Conservation (phyloP, 1,139 yeast genomes). For the Magnusiomyces sp. region DNA sequence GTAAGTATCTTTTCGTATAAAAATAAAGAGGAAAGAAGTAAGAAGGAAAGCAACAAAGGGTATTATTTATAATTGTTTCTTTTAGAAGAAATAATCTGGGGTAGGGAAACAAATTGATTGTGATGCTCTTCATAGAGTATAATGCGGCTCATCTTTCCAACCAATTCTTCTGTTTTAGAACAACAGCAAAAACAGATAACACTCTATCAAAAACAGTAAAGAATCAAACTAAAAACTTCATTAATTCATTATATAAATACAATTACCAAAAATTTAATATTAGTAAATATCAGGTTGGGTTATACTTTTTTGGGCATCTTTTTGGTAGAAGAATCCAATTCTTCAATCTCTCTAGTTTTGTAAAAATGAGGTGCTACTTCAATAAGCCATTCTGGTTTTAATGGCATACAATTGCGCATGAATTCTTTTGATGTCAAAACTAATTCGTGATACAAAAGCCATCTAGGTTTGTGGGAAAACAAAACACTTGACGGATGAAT, state of each 20-base stretch:
- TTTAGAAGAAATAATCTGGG: too few relatives aligned
- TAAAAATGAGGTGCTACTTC: conserved; percentile 61
- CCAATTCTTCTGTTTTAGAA: conserved; percentile 2
- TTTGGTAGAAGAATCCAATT: conserved; percentile 14
- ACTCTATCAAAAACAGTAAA: background rate
- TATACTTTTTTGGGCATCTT: conserved; percentile 14
- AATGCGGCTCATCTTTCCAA: background rate
- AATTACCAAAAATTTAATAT: background rate
- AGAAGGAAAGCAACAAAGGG: too few relatives aligned
- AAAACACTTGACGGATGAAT: conserved; percentile 80
- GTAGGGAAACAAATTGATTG: too few relatives aligned
- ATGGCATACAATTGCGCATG: conserved; percentile 75
- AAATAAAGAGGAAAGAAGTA: too few relatives aligned
- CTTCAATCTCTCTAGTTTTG: conserved; percentile 21
- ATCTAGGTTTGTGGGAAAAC: conserved; percentile 51
- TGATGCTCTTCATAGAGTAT: too few relatives aligned
- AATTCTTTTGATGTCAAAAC: conserved; percentile 82
- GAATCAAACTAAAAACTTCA: background rate
- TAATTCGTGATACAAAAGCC: conserved; percentile 72
- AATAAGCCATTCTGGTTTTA: conserved; percentile 56
- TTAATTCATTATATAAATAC: background rate
- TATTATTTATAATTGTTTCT: too few relatives aligned
- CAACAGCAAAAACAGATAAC: background rate
- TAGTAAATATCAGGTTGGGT: background rate
- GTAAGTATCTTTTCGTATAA: too few relatives aligned